Conservation (phyloP, 257 asterid species). For the Solanum appendiculatum region DNA sequence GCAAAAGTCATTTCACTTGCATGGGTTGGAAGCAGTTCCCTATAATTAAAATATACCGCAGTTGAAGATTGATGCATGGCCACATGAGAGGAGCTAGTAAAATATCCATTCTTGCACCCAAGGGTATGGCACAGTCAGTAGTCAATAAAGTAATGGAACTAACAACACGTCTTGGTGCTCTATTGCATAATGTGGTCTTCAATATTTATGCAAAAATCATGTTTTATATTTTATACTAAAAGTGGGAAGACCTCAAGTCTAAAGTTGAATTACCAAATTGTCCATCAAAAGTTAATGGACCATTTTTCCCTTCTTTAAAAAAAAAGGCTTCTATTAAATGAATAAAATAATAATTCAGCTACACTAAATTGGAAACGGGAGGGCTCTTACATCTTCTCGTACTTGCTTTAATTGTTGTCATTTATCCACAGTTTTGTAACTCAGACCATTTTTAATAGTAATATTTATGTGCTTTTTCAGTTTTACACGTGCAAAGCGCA, state of each 20-base stretch:
- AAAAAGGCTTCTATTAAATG: not conserved
- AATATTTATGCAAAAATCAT: not conserved
- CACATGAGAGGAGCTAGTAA: not conserved
- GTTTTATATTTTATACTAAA: not conserved
- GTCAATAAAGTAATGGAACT: not conserved
- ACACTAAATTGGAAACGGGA: not conserved
- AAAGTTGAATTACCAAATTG: not conserved
- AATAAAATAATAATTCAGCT: not conserved
- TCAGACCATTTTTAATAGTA: not conserved
- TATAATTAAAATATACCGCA: not conserved
- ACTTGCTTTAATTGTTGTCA: not conserved
- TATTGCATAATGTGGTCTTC: not conserved
- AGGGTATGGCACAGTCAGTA: not conserved
- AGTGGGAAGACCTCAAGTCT: not conserved
- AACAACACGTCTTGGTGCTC: not conserved
- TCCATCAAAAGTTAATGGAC: not conserved
- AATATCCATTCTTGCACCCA: not conserved
- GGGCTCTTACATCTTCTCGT: not conserved
- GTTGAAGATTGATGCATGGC: not conserved
- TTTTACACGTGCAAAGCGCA: not conserved
- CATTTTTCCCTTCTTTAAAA: not conserved
- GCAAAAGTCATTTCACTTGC: not conserved
- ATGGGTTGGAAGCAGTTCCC: not conserved
- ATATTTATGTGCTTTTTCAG: not conserved
- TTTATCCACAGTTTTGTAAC: not conserved